Evolutionary conservation across 2,329 filamentous ascomycete species (phyloP), one percentile per base, ranked within the genome.

Genomic region (Ophiostoma montium): DNA sequence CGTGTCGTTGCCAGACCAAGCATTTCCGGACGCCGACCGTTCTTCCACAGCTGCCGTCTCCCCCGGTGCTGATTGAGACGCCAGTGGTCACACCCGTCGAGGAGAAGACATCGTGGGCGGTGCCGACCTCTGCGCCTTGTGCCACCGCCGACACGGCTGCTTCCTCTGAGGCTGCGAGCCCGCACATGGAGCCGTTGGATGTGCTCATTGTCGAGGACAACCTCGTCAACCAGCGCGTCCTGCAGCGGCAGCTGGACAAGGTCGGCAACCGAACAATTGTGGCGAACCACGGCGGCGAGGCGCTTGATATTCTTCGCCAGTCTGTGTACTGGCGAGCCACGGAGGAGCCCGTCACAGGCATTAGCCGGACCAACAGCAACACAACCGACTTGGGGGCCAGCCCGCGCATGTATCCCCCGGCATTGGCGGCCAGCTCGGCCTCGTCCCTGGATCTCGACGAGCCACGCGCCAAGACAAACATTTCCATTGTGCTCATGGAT

Each of bases 401-500:
- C 21, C 16, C 21, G 12, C 41, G 16, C 30, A 33, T 16, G 3
- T 49, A 32, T 12, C 15, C 27, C 33, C 46, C 23, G 27, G n/a
- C 8, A 30, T 15, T 42, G 9, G 23, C 21, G 5, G 23, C 16
- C n/a, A 23, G 13, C 15, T 42, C 39, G 23, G 3, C 7, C 7
- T 12, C 39, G 9, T 30, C 39, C 4, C 39, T 27, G 8, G 39
- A 12, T 16, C 11, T 33, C 18, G 5, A 15, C 13, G 39, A 18
- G 12, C 9, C 39, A n/a, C 44, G 19, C 12, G 23, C 49, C 18
- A 12, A 70, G 2, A 63, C 70, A 9, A 71, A 78, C 44, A 71
- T 85, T 21, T 77, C 78, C 9, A 70, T 87, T 42, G 80, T 89
- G 12, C 63, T 89, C 6, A 87, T 89, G 84, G 85, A 89, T 59